Conservation (phyloP, 208 protist species). For the Tritrichomonas foetus region DNA sequence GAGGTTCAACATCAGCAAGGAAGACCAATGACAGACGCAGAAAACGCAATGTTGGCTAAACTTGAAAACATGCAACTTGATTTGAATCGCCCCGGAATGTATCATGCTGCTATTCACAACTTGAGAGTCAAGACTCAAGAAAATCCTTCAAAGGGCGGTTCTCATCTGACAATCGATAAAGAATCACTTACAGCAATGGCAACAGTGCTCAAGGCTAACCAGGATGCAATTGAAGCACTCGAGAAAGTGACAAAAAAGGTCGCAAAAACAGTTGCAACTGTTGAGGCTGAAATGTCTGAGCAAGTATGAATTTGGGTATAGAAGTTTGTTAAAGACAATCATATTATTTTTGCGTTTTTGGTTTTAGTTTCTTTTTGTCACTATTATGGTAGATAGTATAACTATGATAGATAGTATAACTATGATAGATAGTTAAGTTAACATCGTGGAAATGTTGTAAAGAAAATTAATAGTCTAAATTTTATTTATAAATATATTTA, state of each 20-base stretch:
- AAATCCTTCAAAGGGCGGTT: background rate
- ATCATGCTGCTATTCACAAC: background rate
- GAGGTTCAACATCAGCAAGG: background rate
- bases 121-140: background rate
- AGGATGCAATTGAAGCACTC: conserved; percentile 25
- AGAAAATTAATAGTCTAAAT: too few relatives aligned
- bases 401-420: too few relatives aligned
- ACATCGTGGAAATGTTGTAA: too few relatives aligned
- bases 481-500: too few relatives aligned
- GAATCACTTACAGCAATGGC: background rate
- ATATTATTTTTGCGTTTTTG: too few relatives aligned
- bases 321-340: too few relatives aligned
- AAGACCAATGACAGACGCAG: background rate
- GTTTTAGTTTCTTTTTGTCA: too few relatives aligned
- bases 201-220: background rate
- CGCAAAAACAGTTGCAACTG: background rate
- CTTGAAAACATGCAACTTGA: background rate
- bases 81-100: background rate
- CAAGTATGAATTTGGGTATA: too few relatives aligned
- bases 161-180: background rate
- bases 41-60: background rate
- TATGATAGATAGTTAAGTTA: too few relatives aligned
- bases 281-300: background rate
- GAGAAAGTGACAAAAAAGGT: background rate
- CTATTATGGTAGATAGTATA: too few relatives aligned